Percentiles rank a stretch among this genome's conserved stretches.
Conservation (phyloP, 129 eudicot species). For the Solidago caesia region DNA sequence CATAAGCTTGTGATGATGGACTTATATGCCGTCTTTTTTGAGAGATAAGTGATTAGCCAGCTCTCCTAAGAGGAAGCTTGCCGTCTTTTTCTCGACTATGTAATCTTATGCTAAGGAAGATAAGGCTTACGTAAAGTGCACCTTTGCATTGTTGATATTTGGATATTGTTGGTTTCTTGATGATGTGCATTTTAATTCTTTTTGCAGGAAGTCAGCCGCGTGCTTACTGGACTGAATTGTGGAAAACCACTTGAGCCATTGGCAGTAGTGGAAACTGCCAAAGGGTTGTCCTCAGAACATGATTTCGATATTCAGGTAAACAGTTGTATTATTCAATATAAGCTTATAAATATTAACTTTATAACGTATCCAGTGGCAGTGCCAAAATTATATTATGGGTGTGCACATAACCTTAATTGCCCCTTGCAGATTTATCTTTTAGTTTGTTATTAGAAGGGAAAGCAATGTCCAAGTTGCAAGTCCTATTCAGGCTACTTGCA, state of each 20-base stretch:
- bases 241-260: constrained; percentile 64
- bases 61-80: too few species aligned
- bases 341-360: not conserved
- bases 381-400: not conserved
- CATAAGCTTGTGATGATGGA: too few species aligned
- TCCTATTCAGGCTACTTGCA: too few species aligned
- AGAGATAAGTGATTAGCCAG: too few species aligned
- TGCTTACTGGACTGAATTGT: constrained; percentile 85
- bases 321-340: constrained; percentile 6
- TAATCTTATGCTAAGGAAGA: too few species aligned
- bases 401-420: not conserved
- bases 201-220: constrained; percentile 81
- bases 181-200: constrained; percentile 7
- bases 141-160: too few species aligned
- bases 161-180: not conserved
- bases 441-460: too few species aligned
- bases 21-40: too few species aligned
- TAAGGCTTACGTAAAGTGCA: too few species aligned
- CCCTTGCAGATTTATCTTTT: too few species aligned
- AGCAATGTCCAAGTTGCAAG: too few species aligned
- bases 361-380: constrained; percentile 5
- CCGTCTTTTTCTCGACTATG: too few species aligned
- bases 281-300: constrained; percentile 57
- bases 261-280: constrained; percentile 45
- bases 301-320: constrained; percentile 90